phyloP scores from a whole-genome alignment of 805 yeast genomes.

The Hanseniaspora valbyensis region DNA sequence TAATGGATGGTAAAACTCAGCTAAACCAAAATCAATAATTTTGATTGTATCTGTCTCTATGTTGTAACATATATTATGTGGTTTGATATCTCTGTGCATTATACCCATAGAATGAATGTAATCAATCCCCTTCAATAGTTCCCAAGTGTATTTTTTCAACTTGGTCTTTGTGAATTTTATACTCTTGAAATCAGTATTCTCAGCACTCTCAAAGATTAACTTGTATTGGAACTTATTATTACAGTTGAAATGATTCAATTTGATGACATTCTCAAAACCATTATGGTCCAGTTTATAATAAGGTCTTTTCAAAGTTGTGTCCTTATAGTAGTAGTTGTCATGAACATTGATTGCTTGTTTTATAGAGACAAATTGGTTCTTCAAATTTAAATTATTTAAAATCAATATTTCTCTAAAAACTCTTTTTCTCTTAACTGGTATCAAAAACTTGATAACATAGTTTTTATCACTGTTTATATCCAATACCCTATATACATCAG shows the following conservation, averaged over 20 bases:
- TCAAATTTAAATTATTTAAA: conserved; percentile 56
- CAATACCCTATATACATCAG: conserved; percentile 86
- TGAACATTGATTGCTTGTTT: conserved; percentile 1
- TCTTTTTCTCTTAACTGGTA: conserved; percentile 87
- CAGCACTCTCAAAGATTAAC: conserved; percentile 70
- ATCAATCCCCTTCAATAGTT: conserved; percentile 72
- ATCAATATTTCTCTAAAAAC: conserved; percentile 83
- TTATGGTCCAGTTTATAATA: conserved; percentile 27
- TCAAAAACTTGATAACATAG: conserved; percentile 79
- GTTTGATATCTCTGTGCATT: conserved; percentile 92
- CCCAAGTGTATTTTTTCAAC: conserved; percentile 71
- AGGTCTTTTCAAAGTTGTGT: neutral
- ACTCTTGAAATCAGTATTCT: conserved; percentile 71
- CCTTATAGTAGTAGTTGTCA: conserved; percentile 3
- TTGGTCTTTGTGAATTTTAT: conserved; percentile 63
- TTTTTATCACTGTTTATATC: conserved; percentile 50
- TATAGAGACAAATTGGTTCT: conserved; percentile 3
- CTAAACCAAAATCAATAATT: conserved; percentile 90
- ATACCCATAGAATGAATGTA: conserved; percentile 90
- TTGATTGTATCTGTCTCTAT: conserved; percentile 58
- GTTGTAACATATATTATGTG: conserved; percentile 92
- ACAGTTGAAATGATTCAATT: conserved; percentile 29
- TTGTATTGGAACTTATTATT: conserved; percentile 81
- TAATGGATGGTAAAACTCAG: conserved; percentile 85
- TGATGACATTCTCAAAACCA: conserved; percentile 57